Conservation (phyloP, 345 rosid species). For the Nephelium lappaceum region DNA sequence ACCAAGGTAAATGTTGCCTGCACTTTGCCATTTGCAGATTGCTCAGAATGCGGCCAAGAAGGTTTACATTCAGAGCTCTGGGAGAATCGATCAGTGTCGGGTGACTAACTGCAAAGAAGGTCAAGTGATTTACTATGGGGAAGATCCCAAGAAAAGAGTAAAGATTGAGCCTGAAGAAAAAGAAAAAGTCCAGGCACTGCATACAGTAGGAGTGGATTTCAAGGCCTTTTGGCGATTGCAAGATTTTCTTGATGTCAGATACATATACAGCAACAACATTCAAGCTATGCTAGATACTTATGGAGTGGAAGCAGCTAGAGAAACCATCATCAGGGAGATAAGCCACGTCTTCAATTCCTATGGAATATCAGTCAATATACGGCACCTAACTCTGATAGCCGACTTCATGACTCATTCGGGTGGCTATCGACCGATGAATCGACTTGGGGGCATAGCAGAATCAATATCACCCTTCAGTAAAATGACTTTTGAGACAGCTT, state of each 20-base stretch:
- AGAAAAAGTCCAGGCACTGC: constrained; percentile 64
- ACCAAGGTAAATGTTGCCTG: neutral
- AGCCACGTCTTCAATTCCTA: constrained; percentile 80
- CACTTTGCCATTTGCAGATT: constrained; percentile 46
- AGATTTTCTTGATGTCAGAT: constrained; percentile 74
- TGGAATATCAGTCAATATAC: constrained; percentile 72
- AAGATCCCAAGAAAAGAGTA: constrained; percentile 67
- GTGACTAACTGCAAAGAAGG: constrained; percentile 60
- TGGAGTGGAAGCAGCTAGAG: constrained; percentile 98
- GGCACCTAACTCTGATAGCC: constrained; percentile 82
- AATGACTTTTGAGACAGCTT: constrained; percentile 93
- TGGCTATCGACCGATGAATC: constrained; percentile 87
- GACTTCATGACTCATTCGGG: constrained; percentile 92
- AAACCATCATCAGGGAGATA: constrained; percentile 81
- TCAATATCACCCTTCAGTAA: constrained; percentile 79
- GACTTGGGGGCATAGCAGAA: constrained; percentile 85
- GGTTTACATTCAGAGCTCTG: constrained; percentile 81
- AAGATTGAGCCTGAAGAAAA: constrained; percentile 54
- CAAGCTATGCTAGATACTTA: constrained; percentile 73
- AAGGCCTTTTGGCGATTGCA: constrained; percentile 63
- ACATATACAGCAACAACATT: constrained; percentile 77
- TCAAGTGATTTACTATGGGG: constrained; percentile 81
- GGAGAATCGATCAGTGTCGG: constrained; percentile 68
- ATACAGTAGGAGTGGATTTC: constrained; percentile 77
- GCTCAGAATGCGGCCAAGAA: constrained; percentile 80